Conservation (phyloP, 176 grass and related monocot species). For the Elymus sibiricus region DNA sequence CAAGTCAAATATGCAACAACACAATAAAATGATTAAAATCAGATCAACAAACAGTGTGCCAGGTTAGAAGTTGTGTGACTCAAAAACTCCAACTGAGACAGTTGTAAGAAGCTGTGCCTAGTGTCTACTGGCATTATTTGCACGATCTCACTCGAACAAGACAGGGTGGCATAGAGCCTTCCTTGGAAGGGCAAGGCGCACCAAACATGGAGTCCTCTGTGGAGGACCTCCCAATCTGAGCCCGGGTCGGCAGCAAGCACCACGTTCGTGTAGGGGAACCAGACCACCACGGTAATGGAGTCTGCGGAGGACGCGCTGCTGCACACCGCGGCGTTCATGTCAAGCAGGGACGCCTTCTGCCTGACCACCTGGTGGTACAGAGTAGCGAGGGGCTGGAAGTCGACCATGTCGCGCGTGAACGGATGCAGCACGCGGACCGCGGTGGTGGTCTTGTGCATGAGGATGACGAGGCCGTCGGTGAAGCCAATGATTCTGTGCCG, state of each 20-base stretch:
- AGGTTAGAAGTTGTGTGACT: neutral
- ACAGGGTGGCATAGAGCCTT: neutral
- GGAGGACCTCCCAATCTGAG: neutral
- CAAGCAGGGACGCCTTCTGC: neutral
- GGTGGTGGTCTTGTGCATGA: constrained; percentile 11
- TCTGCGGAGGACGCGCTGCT: neutral
- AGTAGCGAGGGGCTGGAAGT: neutral
- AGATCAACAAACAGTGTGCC: neutral
- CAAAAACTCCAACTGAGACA: neutral
- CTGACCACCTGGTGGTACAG: neutral
- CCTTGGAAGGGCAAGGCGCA: neutral
- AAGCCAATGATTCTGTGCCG: neutral
- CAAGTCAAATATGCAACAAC: neutral
- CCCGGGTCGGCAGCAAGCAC: neutral
- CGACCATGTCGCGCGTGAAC: constrained; percentile 8
- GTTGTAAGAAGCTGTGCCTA: neutral
- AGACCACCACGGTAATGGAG: constrained; percentile 17
- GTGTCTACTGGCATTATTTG: neutral
- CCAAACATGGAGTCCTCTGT: neutral
- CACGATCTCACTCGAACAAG: neutral
- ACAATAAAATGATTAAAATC: neutral
- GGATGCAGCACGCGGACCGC: constrained; percentile 7
- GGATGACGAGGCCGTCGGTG: neutral
- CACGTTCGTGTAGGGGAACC: neutral
- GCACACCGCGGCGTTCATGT: neutral